Evolutionary conservation across 805 yeast species (phyloP).

Genomic region (Candida golubevii): DNA sequence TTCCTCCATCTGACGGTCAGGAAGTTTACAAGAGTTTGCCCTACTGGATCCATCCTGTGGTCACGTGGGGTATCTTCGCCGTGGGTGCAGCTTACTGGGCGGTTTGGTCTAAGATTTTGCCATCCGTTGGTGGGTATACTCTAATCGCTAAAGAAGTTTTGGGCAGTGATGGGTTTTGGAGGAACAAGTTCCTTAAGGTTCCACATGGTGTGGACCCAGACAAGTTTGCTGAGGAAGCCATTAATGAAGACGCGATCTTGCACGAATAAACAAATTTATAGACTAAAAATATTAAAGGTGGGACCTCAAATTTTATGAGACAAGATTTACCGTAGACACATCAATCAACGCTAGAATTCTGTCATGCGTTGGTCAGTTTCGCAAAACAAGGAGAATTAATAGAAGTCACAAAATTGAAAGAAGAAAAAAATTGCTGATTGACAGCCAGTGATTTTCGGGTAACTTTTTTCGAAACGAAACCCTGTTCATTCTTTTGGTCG

Average conservation of each 20-base stretch:
- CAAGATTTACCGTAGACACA: no score
- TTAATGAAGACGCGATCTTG: slow-evolving; percentile 14
- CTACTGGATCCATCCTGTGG: slow-evolving; percentile 76
- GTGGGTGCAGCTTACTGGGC: slow-evolving; percentile 66
- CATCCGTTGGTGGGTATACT: slow-evolving; percentile 49
- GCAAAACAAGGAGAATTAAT: no score
- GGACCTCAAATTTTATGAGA: no score
- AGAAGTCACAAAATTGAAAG: no score
- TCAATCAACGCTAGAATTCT: no score
- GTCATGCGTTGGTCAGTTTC: no score
- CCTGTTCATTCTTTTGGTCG: no score
- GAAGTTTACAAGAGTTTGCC: slow-evolving; percentile 67
- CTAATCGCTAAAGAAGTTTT: slow-evolving; percentile 50
- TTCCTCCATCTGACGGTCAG: slow-evolving; percentile 67
- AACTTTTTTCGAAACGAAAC: no score
- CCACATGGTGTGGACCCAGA: slow-evolving; percentile 15
- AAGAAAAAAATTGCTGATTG: no score
- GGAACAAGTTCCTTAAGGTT: slow-evolving; percentile 49
- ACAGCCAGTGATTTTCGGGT: no score
- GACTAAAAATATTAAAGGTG: not conserved
- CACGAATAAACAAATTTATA: slow-evolving; percentile 2
- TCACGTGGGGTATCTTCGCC: slow-evolving; percentile 72
- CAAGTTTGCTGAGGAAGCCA: slow-evolving; percentile 14
- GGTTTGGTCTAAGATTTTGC: slow-evolving; percentile 56
- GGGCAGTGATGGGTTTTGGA: slow-evolving; percentile 72